Evolutionary conservation across 257 asterid species (phyloP), one percentile per base, ranked within the genome.

Genomic region (Cinchona pubescens): DNA sequence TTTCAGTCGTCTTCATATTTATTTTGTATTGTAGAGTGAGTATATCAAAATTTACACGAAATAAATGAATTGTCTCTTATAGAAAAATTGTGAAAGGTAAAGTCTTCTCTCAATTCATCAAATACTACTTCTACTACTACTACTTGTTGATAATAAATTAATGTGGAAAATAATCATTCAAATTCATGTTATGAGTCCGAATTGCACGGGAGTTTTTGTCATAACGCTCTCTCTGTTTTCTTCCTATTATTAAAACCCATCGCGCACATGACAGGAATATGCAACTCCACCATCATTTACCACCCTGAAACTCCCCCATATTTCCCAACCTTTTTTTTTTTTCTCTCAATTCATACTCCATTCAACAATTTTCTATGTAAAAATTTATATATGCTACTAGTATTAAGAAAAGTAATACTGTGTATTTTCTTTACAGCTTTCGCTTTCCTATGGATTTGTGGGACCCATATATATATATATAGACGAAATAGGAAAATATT

Each of bases 211-310:
- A 75, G 79, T 40, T 82, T 76, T 38, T 71, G 83, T 77, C 86
- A 75, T 62, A 48, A 81, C n/a, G n/a, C 53, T 37, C 49, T 29
- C 45, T 72, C 72, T 77, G 85, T 81, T 25, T 81, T 80, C 75
- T 83, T 74, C 79, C 79, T 43, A 82, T 40, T 80, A 80, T 80
- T 78, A 76, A 75, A 86, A 56, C 63, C 81, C 72, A 69, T 21
- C 65, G 60, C 5, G 90, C 87, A 88, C 90, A 88, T 88, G 92
- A 90, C 79, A 79, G 82, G 85, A 84, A 77, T 83, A 80, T 86
- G 78, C 81, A 77, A 45, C 42, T 79, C 77, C 68, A 81, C 53
- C 82, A 77, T 85, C 79, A 79, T 81, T 77, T 71, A 79, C 86
- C 85, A 79, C 85, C 85, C 86, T 72, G 45, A 73, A 83, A 76